A percentile compares a stretch with the other conserved stretches of the same genome.
Evolutionary conservation across 495 filamentous ascomycete species (phyloP).

Genomic region (Neurospora tetrasperma): DNA sequence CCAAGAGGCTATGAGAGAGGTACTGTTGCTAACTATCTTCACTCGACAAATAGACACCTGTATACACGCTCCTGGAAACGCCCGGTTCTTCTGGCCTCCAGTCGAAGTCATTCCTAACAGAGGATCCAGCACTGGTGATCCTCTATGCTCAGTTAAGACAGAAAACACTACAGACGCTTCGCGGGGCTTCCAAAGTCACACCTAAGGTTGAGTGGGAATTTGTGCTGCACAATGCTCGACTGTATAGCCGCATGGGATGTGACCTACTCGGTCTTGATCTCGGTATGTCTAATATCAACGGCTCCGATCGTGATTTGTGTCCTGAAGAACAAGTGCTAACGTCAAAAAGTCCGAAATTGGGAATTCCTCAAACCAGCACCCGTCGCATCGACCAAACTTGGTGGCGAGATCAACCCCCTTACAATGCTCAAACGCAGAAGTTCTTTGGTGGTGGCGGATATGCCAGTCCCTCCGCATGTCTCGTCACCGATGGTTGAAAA

Average conservation of each 20-base stretch:
- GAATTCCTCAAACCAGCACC: constrained; percentile 57
- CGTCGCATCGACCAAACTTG: constrained; percentile 17
- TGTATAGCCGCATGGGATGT: constrained; percentile 94
- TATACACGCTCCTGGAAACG: constrained; percentile 58
- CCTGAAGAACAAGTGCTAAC: not conserved
- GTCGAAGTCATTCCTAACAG: constrained; percentile 70
- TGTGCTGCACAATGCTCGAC: constrained; percentile 73
- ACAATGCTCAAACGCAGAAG: constrained; percentile 60
- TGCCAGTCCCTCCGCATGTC: constrained; percentile 37
- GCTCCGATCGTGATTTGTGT: not conserved
- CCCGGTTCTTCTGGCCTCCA: constrained; percentile 50
- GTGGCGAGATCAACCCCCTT: constrained; percentile 48
- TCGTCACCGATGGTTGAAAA: constrained; percentile 25
- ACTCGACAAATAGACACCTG: constrained; percentile 47
- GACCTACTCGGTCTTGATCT: constrained; percentile 84
- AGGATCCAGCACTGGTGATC: constrained; percentile 80
- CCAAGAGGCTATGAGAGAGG: not conserved
- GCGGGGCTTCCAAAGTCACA: constrained; percentile 73
- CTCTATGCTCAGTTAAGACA: constrained; percentile 81
- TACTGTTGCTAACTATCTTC: constrained; percentile 9
- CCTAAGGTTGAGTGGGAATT: constrained; percentile 80
- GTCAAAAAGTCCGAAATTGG: constrained; percentile 59
- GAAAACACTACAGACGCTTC: constrained; percentile 75
- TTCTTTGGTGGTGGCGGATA: constrained; percentile 71
- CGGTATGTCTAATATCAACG: constrained; percentile 27